A percentile compares a stretch with the other conserved stretches of the same genome.
phyloP scores from a whole-genome alignment of 176 grass and related monocot genomes.

The Triticum dicoccoides region DNA sequence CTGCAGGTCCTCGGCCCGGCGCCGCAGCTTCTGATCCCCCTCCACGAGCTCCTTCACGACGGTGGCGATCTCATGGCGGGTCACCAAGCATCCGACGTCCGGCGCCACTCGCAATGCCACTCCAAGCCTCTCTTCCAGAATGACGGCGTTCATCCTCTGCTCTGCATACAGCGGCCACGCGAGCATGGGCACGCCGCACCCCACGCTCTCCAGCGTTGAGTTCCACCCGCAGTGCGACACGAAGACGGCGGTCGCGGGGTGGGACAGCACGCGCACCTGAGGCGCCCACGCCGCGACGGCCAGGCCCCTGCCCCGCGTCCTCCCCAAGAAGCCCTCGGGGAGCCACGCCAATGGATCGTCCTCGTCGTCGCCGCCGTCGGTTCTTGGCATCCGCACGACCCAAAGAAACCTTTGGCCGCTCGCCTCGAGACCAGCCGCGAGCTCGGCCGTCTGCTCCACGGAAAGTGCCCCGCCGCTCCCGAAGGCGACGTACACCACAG shows the following conservation, averaged over 20 bases:
- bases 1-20: neutral
- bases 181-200: constrained; percentile 48
- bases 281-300: too few relatives aligned
- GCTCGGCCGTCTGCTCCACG: neutral
- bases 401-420: neutral
- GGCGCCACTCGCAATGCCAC: neutral
- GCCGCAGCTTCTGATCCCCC: neutral
- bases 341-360: neutral
- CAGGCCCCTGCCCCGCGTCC: neutral
- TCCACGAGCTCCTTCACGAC: neutral
- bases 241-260: constrained; percentile 49
- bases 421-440: neutral
- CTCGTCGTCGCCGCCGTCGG: too few relatives aligned
- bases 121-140: neutral
- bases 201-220: constrained; percentile 50
- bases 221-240: constrained; percentile 82
- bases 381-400: neutral
- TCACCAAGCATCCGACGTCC: neutral
- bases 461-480: neutral
- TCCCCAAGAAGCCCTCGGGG: neutral
- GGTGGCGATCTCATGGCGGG: neutral
- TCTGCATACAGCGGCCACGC: constrained; percentile 56
- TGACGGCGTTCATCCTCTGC: constrained; percentile 21
- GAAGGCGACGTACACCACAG: neutral
- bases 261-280: constrained; percentile 26